Conservation (phyloP, 495 filamentous ascomycete genomes). For the Parachaetomium inaequale region DNA sequence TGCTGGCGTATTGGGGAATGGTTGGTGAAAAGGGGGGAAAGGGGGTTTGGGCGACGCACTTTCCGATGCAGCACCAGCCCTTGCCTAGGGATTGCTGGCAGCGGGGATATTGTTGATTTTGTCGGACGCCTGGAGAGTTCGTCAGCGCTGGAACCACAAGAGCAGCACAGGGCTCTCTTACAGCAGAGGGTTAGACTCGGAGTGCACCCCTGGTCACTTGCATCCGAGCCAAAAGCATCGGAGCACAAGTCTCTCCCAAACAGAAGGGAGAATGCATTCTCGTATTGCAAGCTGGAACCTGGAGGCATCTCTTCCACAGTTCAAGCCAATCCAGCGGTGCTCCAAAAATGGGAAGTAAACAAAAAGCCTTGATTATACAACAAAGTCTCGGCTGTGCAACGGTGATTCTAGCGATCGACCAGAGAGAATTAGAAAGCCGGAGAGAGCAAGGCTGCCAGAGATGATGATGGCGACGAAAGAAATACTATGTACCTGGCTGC, state of each 20-base stretch:
- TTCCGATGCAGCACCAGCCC: constrained; percentile 17
- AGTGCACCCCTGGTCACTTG: background rate
- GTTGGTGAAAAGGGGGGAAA: background rate
- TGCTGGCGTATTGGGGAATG: background rate
- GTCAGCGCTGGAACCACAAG: background rate
- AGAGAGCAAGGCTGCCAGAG: background rate
- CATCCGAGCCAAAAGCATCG: background rate
- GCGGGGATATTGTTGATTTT: constrained; percentile 7
- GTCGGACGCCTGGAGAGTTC: constrained; percentile 6
- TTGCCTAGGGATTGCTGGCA: constrained; percentile 12
- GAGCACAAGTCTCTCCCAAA: background rate
- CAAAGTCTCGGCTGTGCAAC: background rate
- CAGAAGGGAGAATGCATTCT: background rate
- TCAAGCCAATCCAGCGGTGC: background rate
- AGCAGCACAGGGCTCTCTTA: background rate
- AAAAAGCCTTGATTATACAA: background rate
- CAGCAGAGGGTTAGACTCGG: constrained; percentile 6
- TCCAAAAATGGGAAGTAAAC: background rate
- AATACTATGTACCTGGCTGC: too few species aligned
- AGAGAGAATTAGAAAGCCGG: background rate
- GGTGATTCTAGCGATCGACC: background rate
- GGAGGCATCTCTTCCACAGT: background rate
- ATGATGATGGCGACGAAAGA: too few species aligned
- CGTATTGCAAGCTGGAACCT: background rate
- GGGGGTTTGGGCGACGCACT: background rate